Base-by-base conservation (phyloP, 768 basidiomycete genomes). In the Mycena crocata region DNA sequence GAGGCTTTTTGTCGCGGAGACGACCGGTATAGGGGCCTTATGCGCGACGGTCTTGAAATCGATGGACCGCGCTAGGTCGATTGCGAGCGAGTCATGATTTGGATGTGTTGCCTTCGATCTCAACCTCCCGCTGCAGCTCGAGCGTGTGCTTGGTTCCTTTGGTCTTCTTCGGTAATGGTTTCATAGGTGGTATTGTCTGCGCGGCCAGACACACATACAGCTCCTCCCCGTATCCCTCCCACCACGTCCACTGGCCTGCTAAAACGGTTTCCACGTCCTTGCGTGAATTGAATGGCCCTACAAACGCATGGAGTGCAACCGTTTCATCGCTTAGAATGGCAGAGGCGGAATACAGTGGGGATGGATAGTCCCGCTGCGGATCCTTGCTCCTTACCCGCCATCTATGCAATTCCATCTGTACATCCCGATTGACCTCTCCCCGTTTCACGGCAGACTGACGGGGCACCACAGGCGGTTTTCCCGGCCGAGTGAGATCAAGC, bases 241-340 rank as follows among this genome's bases (percentile, higher is more conserved):
- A 5, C 58, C 58, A 49, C 52, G 50, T 45, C 74, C 74, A 75
- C 23, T 72, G 62, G 10, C 57, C 58, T 3, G 66, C 23, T 26
- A 64, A 37, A 15, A 30, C 26, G 13, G 1, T 56, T 14, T 34
- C 3, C 10, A 63, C 26, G 12, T 40, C 5, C 7, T 42, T 42
- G 8, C 28, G 19, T 2, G 37, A 40, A n/a, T 24, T 30, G 15
- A 66, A 30, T 3, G 57, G 56, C 13, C 64, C 64, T 5, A 66
- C 56, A 1, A 58, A 66, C 4, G 57, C 35, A 19, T 60, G 35
- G 14, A 66, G 48, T 3, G 30, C 49, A 26, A 66, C 28, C 1
- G 57, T 60, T 26, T 66, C 39, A 23, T 59, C 42, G 5, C 23
- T 5, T 9, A 66, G 17, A 17, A 66, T 51, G 8, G 23, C 28